Conservation (phyloP, 2,329 filamentous ascomycete species). For the Exophiala dermatitidis region DNA sequence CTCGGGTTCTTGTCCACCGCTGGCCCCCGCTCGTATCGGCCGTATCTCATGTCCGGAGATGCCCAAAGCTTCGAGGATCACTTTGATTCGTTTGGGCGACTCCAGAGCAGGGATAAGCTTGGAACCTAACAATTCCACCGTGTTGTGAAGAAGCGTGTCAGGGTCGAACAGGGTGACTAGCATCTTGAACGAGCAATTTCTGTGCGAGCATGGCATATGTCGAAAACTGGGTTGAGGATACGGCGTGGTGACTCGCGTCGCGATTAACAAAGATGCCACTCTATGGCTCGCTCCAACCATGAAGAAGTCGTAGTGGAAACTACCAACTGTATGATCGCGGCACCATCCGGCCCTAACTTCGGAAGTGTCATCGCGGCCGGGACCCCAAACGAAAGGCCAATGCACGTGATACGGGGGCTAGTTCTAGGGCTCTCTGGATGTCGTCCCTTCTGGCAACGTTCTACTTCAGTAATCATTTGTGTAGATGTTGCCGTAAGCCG, state of each 20-base stretch:
- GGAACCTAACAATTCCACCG: conserved; percentile 25
- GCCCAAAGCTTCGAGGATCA: conserved; percentile 21
- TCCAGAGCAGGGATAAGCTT: conserved; percentile 25
- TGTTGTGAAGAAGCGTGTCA: conserved; percentile 25
- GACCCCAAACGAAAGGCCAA: not conserved
- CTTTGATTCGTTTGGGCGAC: conserved; percentile 22
- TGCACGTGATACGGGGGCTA: not conserved
- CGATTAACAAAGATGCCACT: too few relatives aligned
- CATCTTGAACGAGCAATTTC: conserved; percentile 16
- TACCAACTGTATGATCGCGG: not conserved
- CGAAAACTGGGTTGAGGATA: too few relatives aligned
- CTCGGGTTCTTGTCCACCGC: conserved; percentile 4
- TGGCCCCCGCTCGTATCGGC: conserved; percentile 6
- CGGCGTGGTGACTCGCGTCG: too few relatives aligned
- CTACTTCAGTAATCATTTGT: not conserved
- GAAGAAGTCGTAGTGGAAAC: not conserved
- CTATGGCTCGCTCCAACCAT: too few relatives aligned
- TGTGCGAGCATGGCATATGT: conserved; percentile 10
- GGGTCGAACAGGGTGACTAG: conserved; percentile 26
- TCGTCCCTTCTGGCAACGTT: not conserved
- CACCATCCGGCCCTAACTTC: not conserved
- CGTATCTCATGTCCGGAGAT: conserved; percentile 17
- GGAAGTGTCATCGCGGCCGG: not conserved
- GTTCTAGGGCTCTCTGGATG: not conserved
- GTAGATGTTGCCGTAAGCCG: conserved; percentile 9